Percentiles rank a stretch among this genome's conserved stretches.
Evolutionary conservation across 2,329 filamentous ascomycete genomes (phyloP).

Genomic region (Fusarium sp.): DNA sequence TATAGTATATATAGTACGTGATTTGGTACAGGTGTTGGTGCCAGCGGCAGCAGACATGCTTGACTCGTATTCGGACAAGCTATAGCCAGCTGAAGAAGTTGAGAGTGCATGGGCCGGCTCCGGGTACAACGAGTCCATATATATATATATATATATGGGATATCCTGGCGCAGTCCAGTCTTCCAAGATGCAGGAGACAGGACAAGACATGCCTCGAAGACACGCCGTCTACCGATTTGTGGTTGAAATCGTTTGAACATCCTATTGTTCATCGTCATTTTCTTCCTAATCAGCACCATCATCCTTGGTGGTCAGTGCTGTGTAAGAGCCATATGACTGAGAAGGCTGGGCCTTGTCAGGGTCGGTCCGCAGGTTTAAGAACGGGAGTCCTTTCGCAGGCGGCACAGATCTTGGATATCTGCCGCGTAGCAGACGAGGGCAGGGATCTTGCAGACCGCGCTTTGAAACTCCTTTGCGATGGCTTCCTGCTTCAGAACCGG

Average conservation of each 20-base stretch:
- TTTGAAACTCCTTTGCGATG: neutral
- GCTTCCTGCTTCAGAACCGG: neutral
- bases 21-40: neutral
- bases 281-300: neutral
- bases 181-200: neutral
- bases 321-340: neutral
- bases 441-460: neutral
- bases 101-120: neutral
- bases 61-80: neutral
- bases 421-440: neutral
- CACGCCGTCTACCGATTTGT: neutral
- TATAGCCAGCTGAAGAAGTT: neutral
- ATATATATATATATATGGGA: neutral
- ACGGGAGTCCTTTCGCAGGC: neutral
- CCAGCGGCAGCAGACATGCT: neutral
- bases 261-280: neutral
- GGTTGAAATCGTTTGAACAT: neutral
- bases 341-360: neutral
- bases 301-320: neutral
- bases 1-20: neutral
- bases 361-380: neutral
- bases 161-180: neutral
- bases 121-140: no score
- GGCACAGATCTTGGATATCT: neutral
- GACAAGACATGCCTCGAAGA: neutral